A percentile compares a stretch with the other conserved stretches of the same genome.
Conservation (phyloP, 78 protist genomes). For the Trichosphaerium sp. region DNA sequence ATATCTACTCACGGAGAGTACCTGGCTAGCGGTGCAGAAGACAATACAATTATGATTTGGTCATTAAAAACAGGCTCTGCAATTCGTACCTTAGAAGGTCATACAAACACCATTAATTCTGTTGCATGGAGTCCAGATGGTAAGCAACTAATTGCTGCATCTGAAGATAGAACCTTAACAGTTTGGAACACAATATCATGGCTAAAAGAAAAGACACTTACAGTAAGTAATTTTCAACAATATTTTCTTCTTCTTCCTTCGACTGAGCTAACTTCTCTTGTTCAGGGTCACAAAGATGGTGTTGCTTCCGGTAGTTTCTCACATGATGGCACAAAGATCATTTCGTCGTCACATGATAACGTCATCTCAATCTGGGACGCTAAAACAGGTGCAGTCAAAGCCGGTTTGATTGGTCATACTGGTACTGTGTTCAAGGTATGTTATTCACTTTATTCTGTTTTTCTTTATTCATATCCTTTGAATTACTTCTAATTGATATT, state of each 20-base stretch:
- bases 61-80: constrained; percentile 10
- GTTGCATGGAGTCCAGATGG: constrained; percentile 16
- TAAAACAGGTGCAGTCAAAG: constrained; percentile 10
- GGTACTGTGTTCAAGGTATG: constrained; percentile 11
- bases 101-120: constrained; percentile 16
- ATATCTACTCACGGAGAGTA: constrained; percentile 10
- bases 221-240: no score
- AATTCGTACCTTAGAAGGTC: constrained; percentile 19
- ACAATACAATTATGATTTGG: constrained; percentile 39
- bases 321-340: neutral
- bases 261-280: constrained; percentile 22
- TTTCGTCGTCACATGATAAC: constrained; percentile 41
- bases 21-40: constrained; percentile 41
- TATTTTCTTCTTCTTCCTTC: no score
- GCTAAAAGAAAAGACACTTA: no score
- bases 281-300: constrained; percentile 23
- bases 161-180: constrained; percentile 31
- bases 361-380: constrained; percentile 21
- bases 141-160: constrained; percentile 6
- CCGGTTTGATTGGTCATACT: constrained; percentile 39
- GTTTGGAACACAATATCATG: constrained; percentile 49
- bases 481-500: no score
- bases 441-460: no score
- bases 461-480: no score
- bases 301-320: constrained; percentile 8